Percentiles rank a stretch among this genome's conserved stretches.
These are phyloP conservation scores for Pythium dissotocum DNA, from an alignment of 352 stramenopile genomes.

Conservation along the genomic window DNA sequence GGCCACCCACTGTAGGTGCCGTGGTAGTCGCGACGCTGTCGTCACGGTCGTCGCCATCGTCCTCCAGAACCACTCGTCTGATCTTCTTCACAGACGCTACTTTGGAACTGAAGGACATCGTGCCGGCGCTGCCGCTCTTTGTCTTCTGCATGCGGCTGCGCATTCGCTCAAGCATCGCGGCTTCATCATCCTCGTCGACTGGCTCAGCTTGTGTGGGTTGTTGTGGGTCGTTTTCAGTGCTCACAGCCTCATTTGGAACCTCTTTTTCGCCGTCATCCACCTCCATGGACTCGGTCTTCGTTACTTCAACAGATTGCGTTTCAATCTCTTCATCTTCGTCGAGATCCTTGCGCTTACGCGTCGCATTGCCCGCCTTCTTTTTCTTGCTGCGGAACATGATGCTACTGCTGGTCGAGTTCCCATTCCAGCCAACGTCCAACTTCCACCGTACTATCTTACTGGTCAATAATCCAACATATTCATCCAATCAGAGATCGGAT, in stretches of 20 bases:
- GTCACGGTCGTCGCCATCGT: neutral
- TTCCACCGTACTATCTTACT: neutral
- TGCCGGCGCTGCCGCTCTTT: slow-evolving; percentile 21
- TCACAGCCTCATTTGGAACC: neutral
- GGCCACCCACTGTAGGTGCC: slow-evolving; percentile 10
- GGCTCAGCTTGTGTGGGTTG: slow-evolving; percentile 2
- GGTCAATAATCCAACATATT: neutral
- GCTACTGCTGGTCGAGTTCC: neutral
- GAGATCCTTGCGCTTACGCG: slow-evolving; percentile 37
- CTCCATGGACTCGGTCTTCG: slow-evolving; percentile 16
- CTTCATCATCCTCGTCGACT: slow-evolving; percentile 18
- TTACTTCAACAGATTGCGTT: neutral
- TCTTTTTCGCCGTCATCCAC: slow-evolving; percentile 11
- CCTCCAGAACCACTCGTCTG: neutral
- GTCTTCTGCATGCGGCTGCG: slow-evolving; percentile 31
- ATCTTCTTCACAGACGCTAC: slow-evolving; percentile 5
- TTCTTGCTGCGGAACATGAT: slow-evolving; percentile 47
- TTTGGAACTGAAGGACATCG: slow-evolving; percentile 50
- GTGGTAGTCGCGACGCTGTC: neutral
- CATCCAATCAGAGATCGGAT: neutral
- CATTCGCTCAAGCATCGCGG: slow-evolving; percentile 35
- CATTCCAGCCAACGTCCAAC: neutral
- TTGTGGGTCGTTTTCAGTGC: slow-evolving; percentile 8
- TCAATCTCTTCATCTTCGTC: slow-evolving; percentile 21
- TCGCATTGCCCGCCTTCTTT: slow-evolving; percentile 24